Evolutionary conservation across 1,284 basidiomycete species (phyloP).

Genomic region (Melampsora larici-populina): DNA sequence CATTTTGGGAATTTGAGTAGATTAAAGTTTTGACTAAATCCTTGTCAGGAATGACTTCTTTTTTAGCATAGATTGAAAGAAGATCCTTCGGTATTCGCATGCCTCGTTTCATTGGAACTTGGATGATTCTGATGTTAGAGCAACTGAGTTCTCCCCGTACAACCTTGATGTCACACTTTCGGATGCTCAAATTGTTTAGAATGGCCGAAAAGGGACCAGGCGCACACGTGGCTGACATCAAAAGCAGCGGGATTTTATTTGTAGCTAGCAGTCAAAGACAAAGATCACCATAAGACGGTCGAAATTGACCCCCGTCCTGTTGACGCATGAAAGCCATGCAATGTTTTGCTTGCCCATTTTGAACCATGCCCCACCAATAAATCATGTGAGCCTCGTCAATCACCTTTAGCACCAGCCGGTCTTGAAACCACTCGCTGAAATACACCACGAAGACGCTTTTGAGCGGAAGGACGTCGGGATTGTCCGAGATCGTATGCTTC

Average conservation of each 20-base stretch:
- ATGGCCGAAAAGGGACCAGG: neutral
- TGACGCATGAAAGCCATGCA: too few species aligned
- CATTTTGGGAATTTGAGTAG: neutral
- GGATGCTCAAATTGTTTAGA: neutral
- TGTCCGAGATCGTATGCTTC: too few species aligned
- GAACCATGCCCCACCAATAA: too few species aligned
- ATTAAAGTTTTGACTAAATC: neutral
- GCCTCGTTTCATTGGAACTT: neutral
- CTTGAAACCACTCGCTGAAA: neutral
- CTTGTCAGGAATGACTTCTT: neutral
- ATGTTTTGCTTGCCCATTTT: too few species aligned
- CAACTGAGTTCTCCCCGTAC: neutral
- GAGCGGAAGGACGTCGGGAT: too few species aligned
- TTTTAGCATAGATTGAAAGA: neutral
- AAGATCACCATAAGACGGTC: too few species aligned
- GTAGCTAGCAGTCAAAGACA: too few species aligned
- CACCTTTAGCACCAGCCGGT: neutral
- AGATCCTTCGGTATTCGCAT: neutral
- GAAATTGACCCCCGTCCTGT: too few species aligned
- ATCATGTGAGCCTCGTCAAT: too few species aligned
- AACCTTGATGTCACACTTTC: neutral
- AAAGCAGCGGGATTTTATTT: too few species aligned
- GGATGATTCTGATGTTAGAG: neutral
- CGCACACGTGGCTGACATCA: constrained; percentile 6
- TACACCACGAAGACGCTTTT: too few species aligned